Evolutionary conservation across 1,284 basidiomycete genomes (phyloP), one percentile per base, ranked within the genome.

Genomic region (Tilletia horrida): DNA sequence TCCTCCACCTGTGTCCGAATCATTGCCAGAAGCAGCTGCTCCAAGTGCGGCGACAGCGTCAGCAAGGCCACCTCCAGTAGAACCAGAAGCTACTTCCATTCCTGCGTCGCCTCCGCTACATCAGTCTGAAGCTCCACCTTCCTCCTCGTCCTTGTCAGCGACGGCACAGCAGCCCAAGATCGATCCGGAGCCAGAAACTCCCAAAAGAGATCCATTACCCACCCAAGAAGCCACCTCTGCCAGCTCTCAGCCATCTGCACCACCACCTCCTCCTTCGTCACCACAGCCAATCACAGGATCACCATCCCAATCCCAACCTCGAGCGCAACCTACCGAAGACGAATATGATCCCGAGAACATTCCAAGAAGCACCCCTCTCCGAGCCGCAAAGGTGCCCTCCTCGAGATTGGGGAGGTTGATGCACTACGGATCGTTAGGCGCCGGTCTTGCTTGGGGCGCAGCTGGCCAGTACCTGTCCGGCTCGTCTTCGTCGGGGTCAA

Each of bases 371-470:
- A 67, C 71, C 3, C 80, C 79, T 1, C 65, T 81, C 3, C 73
- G 75, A 21, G 73, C 80, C 11, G 72, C 79, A 42, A 77, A 76
- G 35, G 79, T 81, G 11, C 80, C 80, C 0, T 80, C 80, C 3
- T 80, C 79, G 3, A 79, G 80, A n/a, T 50, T 81, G 1, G 80
- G 78, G 8, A 74, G 80, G 9, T 66, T 80, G 14, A 71, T 81
- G 35, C 80, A 81, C 65, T 81, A 81, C 61, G 80, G 80, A 7
- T 72, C 73, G 21, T 74, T 81, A 0, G 80, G 79, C 18, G 79
- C 78, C 0, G 80, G 80, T 8, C 73, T 81, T 1, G 80, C 80
- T 2, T 78, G 77, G 64, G 78, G 79, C 11, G 76, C 78, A 8
- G 78, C 79, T 1, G 71, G 76, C 21, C 74, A 76, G 3, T 73